Evolutionary conservation across 768 basidiomycete genomes (phyloP).

Genomic region (Aureoboletus auriporus): DNA sequence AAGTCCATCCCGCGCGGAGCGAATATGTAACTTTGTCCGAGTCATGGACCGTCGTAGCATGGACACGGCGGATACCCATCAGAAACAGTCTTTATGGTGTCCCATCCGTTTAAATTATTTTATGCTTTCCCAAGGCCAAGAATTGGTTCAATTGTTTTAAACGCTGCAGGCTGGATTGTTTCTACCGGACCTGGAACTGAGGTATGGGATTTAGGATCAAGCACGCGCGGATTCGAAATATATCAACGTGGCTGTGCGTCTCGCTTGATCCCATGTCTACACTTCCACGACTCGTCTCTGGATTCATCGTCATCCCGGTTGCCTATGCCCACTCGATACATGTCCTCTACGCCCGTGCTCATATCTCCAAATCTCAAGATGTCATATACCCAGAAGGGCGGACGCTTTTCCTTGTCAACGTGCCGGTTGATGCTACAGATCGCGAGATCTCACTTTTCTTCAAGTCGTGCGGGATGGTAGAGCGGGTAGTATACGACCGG

Average conservation of each 20-base stretch:
- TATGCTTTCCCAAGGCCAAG: too few species aligned
- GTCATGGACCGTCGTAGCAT: too few species aligned
- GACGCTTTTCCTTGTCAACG: constrained; percentile 85
- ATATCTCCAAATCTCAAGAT: constrained; percentile 45
- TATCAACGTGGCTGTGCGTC: not conserved
- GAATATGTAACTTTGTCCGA: too few species aligned
- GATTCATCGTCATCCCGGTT: constrained; percentile 37
- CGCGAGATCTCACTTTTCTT: constrained; percentile 77
- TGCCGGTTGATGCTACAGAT: constrained; percentile 86
- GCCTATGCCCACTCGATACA: constrained; percentile 48
- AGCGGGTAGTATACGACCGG: constrained; percentile 63
- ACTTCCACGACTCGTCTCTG: constrained; percentile 26
- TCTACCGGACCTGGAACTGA: too few species aligned
- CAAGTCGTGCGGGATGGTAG: constrained; percentile 71
- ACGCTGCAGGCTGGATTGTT: too few species aligned
- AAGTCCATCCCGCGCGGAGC: too few species aligned
- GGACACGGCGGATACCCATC: too few species aligned
- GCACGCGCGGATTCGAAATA: too few species aligned
- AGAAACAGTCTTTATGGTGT: too few species aligned
- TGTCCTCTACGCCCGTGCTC: constrained; percentile 73
- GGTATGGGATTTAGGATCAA: too few species aligned
- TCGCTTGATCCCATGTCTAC: constrained; percentile 5
- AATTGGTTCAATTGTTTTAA: too few species aligned
- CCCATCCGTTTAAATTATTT: too few species aligned
- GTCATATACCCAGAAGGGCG: constrained; percentile 47